Base-by-base conservation (phyloP, 2,329 filamentous ascomycete species). In the Clonostachys solani region DNA sequence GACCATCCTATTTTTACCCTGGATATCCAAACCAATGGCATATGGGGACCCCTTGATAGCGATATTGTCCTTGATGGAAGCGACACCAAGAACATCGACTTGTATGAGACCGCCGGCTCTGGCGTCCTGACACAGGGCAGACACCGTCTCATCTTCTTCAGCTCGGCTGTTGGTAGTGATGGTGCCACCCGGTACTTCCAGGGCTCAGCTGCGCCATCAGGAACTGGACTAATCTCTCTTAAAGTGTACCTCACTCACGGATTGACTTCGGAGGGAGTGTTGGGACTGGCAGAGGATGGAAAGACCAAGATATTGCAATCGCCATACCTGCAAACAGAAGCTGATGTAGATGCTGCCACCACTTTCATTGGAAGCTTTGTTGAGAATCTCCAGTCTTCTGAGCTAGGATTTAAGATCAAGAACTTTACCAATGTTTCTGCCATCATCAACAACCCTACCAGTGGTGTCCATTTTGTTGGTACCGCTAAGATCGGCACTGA, bases 211-310 rank as follows among this genome's bases (percentile, higher is more conserved):
- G 68, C 69, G 50, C 64, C 68, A 0, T 59, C 68, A 2, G 64
- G 67, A 12, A 57, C 66, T 35, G 69, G 70, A 40, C 60, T 68
- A 23, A 60, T 78, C 47, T 69, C 67, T 34, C 64, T 72, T 44
- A 71, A 75, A 56, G 63, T 76, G 6, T 78, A 77, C 62, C 66
- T 80, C 17, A 77, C 68, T 16, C 74, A 77, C 38, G 72, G 73
- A n/a, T 67, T 72, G 5, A 71, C 68, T 5, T 77, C 76, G 38
- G 63, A 68, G 44, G 71, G 75, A 37, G 56, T 69, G 9, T 61
- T 77, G 13, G 60, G 61, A 15, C 68, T 75, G 33, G 69, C 65
- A 17, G 55, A 63, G 17, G 54, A 62, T 1, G 69, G 68, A 18
- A 51, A 60, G 10, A 75, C 74, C 33, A 64, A 70, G 50, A 71